Conservation (phyloP, 768 basidiomycete species). For the Coprinopsis cinerea region DNA sequence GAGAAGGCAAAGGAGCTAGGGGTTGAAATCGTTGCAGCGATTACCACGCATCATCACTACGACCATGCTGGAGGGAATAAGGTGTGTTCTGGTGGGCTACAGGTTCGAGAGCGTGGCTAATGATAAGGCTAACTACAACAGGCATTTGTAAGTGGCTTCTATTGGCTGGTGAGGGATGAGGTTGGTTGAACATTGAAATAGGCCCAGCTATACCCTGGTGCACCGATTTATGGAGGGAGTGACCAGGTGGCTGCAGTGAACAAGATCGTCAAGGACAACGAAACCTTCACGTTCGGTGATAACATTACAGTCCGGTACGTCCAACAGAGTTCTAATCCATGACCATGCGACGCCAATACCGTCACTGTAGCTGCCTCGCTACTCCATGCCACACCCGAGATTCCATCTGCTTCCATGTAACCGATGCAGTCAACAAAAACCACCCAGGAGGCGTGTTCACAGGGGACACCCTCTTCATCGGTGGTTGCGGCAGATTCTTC, state of each 20-base stretch:
- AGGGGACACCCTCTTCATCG: constrained; percentile 88
- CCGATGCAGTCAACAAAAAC: constrained; percentile 36
- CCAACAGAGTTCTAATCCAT: not conserved
- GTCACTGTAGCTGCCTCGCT: constrained; percentile 80
- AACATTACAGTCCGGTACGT: constrained; percentile 54
- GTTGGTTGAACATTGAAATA: constrained; percentile 15
- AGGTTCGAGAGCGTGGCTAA: not conserved
- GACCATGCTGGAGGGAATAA: constrained; percentile 89
- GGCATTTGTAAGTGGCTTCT: constrained; percentile 43
- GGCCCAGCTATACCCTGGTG: constrained; percentile 39
- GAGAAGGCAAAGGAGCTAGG: constrained; percentile 54
- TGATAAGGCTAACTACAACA: constrained; percentile 14
- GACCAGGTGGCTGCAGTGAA: constrained; percentile 60
- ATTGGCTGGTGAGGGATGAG: not conserved
- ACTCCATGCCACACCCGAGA: constrained; percentile 96
- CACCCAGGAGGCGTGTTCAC: constrained; percentile 84
- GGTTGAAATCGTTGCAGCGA: constrained; percentile 60
- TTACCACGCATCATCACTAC: constrained; percentile 91
- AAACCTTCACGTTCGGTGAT: constrained; percentile 70
- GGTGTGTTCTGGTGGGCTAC: too few relatives aligned
- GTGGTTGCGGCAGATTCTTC: constrained; percentile 92
- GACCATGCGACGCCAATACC: too few relatives aligned
- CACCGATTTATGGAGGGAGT: constrained; percentile 79
- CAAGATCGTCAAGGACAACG: constrained; percentile 72
- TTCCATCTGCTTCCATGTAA: constrained; percentile 88